Percentiles rank a stretch among this genome's conserved stretches.
Conservation (phyloP, 306 rosid genomes). For the Clitoria ternatea region DNA sequence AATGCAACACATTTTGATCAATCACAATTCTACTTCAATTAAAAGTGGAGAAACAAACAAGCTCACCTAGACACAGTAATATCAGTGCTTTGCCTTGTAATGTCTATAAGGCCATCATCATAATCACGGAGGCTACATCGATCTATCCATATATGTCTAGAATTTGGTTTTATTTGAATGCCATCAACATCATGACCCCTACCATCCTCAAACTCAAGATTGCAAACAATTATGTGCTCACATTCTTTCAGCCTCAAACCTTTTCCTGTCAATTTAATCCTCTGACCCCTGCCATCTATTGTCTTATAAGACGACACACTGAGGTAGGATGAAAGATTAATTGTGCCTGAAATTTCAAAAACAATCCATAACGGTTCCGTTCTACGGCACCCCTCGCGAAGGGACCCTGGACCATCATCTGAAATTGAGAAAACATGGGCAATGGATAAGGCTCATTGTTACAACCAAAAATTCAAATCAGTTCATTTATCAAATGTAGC, state of each 20-base stretch:
- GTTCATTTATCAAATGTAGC: no score
- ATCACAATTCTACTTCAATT: background rate
- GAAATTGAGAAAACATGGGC: background rate
- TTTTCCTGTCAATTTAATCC: slow-evolving; percentile 74
- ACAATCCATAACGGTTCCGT: slow-evolving; percentile 72
- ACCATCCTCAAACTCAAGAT: slow-evolving; percentile 94
- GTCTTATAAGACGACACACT: slow-evolving; percentile 73
- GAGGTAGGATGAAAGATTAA: slow-evolving; percentile 62
- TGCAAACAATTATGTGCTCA: slow-evolving; percentile 85
- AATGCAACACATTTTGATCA: background rate
- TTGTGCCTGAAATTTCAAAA: slow-evolving; percentile 61
- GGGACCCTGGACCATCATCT: slow-evolving; percentile 86
- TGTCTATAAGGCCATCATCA: slow-evolving; percentile 90
- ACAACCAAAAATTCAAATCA: no score
- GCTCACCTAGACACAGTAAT: slow-evolving; percentile 80
- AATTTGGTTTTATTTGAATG: slow-evolving; percentile 92
- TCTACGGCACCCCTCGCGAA: slow-evolving; percentile 65
- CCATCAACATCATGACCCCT: slow-evolving; percentile 95
- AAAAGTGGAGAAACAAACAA: slow-evolving; percentile 19
- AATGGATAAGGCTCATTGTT: no score
- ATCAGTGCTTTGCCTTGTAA: slow-evolving; percentile 85
- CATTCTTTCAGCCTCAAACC: slow-evolving; percentile 93
- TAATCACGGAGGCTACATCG: slow-evolving; percentile 86
- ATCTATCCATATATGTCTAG: slow-evolving; percentile 89
- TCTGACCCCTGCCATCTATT: slow-evolving; percentile 84